Conservation (phyloP, 768 basidiomycete genomes). For the Suillus weaverae region DNA sequence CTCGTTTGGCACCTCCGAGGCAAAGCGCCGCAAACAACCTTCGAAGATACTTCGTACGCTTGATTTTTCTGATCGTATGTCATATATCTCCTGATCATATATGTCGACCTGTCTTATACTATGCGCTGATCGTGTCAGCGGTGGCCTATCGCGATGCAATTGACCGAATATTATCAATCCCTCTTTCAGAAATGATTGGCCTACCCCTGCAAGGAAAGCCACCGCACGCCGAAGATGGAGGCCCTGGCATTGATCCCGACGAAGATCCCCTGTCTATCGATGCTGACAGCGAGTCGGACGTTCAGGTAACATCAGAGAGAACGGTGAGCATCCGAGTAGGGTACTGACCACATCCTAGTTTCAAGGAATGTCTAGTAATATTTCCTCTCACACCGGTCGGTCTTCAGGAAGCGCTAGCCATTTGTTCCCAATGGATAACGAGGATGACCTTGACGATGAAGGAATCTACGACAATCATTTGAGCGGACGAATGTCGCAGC, state of each 20-base stretch:
- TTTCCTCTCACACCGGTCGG: not conserved
- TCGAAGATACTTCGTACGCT: slow-evolving; percentile 28
- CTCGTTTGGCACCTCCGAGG: slow-evolving; percentile 6
- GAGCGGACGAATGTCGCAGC: not conserved
- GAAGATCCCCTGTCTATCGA: not conserved
- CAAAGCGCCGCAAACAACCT: slow-evolving; percentile 11
- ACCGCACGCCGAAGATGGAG: not conserved
- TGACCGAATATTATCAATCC: slow-evolving; percentile 19
- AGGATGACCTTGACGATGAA: not conserved
- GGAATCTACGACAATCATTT: not conserved
- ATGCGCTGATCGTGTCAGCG: slow-evolving; percentile 19
- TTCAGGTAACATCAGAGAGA: slow-evolving; percentile 3
- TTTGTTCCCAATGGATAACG: not conserved
- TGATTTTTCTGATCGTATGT: slow-evolving; percentile 30
- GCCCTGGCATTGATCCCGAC: not conserved
- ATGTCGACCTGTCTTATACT: not conserved
- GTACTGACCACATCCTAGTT: not conserved
- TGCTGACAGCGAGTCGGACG: not conserved
- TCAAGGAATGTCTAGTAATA: not conserved
- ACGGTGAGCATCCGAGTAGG: not conserved
- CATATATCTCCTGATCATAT: not conserved
- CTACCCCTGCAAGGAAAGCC: not conserved
- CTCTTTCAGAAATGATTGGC: slow-evolving; percentile 3
- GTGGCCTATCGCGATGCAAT: slow-evolving; percentile 31
- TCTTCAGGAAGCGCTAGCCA: not conserved